Evolutionary conservation across 2,329 filamentous ascomycete species (phyloP).

Genomic region (Ophiocordyceps camponoti-rufipedis): DNA sequence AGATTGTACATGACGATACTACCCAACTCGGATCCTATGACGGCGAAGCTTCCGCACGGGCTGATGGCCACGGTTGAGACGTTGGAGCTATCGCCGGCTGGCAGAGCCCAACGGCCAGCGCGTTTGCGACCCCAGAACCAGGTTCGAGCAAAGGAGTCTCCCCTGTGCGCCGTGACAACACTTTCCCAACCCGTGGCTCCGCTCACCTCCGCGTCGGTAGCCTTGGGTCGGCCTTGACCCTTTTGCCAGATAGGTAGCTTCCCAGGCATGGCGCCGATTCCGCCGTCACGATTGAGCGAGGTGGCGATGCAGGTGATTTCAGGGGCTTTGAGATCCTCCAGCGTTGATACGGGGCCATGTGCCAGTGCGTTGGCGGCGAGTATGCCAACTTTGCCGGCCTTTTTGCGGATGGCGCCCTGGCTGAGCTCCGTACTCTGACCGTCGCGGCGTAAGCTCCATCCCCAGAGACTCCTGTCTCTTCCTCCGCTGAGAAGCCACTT

Average conservation of each 20-base stretch:
- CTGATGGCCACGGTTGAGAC: slow-evolving; percentile 80
- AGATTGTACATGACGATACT: slow-evolving; percentile 92
- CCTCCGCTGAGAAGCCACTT: slow-evolving; percentile 92
- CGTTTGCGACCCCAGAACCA: slow-evolving; percentile 97
- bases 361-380: slow-evolving; percentile 36
- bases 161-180: slow-evolving; percentile 78
- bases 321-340: slow-evolving; percentile 70
- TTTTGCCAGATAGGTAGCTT: slow-evolving; percentile 74
- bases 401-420: slow-evolving; percentile 74
- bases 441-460: slow-evolving; percentile 85
- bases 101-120: slow-evolving; percentile 83
- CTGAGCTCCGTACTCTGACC: slow-evolving; percentile 88
- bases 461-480: slow-evolving; percentile 83
- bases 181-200: slow-evolving; percentile 91
- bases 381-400: slow-evolving; percentile 74
- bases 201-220: slow-evolving; percentile 51
- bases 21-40: slow-evolving; percentile 71
- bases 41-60: slow-evolving; percentile 80
- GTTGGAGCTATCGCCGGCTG: slow-evolving; percentile 65
- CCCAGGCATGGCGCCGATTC: slow-evolving; percentile 69
- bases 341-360: slow-evolving; percentile 41
- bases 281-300: slow-evolving; percentile 84
- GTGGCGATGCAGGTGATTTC: slow-evolving; percentile 85
- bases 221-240: slow-evolving; percentile 40
- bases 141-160: slow-evolving; percentile 70